Evolutionary conservation across 1,284 basidiomycete species (phyloP), one percentile per base, ranked within the genome.

Genomic region (Sporisorium iseilematis-ciliati): DNA sequence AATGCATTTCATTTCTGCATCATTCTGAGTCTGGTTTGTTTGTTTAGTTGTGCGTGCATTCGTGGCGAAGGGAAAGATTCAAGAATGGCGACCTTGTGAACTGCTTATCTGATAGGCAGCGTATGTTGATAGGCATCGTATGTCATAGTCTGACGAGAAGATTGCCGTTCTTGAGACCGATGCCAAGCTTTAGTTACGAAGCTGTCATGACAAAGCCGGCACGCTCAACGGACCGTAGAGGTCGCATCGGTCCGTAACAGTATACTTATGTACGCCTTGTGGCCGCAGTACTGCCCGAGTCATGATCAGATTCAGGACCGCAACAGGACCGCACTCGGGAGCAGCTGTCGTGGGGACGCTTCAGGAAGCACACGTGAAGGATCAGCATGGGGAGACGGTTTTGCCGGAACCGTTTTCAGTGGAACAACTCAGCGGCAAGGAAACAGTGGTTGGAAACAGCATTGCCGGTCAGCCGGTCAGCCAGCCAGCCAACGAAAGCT

Each of bases 291-390:
- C 4, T 12, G 49, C n/a, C 23, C 16, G 25, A 31, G 26, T 4
- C 46, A 14, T 18, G 29, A n/a, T 7, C 26, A 29, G 29, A 18
- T 2, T 26, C 57, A 51, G 57, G 48, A 25, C 57, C 57, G 57
- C n/a, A 23, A 21, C 48, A 33, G 57, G 40, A 31, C 40, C 57
- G 57, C 18, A n/a, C 41, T 16, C 7, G 8, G 16, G 16, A 6
- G n/a, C 20, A 4, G 20, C 35, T 5, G 12, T 40, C 21, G 21
- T 52, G 50, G 4, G 25, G 14, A 21, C 20, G 33, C 33, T 23
- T 12, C 31, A 42, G 52, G 52, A 26, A 41, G 23, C 25, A 10
- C 51, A 41, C 51, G 35, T 40, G 51, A 4, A 23, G 7, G 38
- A 29, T 41, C 38, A 16, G 49, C n/a, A 23, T 6, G 31, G 31